phyloP scores from a whole-genome alignment of 2,329 filamentous ascomycete genomes.

The Eutypella sp. region DNA sequence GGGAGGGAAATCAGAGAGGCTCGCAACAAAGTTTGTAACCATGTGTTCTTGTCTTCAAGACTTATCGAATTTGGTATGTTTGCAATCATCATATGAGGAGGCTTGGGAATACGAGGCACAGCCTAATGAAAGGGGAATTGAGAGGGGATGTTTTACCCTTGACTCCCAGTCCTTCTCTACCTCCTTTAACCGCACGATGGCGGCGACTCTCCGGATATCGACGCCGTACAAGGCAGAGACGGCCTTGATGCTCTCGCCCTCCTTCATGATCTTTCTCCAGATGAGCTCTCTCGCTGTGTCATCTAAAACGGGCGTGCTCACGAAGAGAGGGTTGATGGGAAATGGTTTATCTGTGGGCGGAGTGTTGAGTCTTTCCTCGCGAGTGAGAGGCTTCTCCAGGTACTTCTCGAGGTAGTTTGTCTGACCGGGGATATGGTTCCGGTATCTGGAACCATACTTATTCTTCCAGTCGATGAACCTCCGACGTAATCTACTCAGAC shows the following conservation, averaged over 20 bases:
- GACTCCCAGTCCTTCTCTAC: slow-evolving; percentile 73
- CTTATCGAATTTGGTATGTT: slow-evolving; percentile 90
- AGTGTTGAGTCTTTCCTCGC: too few relatives aligned
- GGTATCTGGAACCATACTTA: slow-evolving; percentile 5
- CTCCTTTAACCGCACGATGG: slow-evolving; percentile 79
- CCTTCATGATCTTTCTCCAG: slow-evolving; percentile 60
- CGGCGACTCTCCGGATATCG: slow-evolving; percentile 78
- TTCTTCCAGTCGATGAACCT: slow-evolving; percentile 18
- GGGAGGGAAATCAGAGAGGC: slow-evolving; percentile 59
- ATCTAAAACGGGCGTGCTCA: slow-evolving; percentile 67
- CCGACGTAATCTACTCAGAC: slow-evolving; percentile 17
- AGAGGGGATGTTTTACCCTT: slow-evolving; percentile 57
- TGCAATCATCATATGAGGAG: slow-evolving; percentile 48
- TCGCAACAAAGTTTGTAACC: slow-evolving; percentile 78
- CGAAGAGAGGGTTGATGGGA: slow-evolving; percentile 67
- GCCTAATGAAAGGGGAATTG: too few relatives aligned
- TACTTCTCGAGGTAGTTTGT: slow-evolving; percentile 17
- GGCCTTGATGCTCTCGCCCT: slow-evolving; percentile 64
- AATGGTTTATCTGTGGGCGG: slow-evolving; percentile 60
- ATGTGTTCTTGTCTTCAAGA: slow-evolving; percentile 96
- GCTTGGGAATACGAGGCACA: slow-evolving; percentile 1
- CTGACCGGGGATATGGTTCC: slow-evolving; percentile 2
- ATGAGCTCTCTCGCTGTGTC: slow-evolving; percentile 70
- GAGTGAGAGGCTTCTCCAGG: too few relatives aligned
- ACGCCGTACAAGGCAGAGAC: slow-evolving; percentile 74